Conservation (phyloP, 2,329 filamentous ascomycete species). For the Elsinoe australis region DNA sequence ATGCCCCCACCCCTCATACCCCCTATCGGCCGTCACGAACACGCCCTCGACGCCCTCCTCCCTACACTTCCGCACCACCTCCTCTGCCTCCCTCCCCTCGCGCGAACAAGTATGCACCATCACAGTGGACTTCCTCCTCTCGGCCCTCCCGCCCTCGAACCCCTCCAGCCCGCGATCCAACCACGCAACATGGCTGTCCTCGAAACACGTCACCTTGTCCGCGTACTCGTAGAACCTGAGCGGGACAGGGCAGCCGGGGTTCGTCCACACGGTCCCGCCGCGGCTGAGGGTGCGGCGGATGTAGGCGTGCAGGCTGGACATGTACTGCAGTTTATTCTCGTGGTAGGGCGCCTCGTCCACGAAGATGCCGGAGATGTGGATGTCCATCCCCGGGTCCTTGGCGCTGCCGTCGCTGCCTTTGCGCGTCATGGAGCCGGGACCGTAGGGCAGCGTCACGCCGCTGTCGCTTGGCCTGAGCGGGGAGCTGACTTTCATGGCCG, state of each 20-base stretch:
- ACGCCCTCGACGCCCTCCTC: conserved; percentile 14
- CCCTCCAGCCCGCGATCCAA: conserved; percentile 18
- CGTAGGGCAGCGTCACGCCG: conserved; percentile 5
- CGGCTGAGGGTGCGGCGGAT: conserved; percentile 17
- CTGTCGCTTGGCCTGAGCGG: conserved; percentile 1
- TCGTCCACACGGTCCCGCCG: conserved; percentile 23
- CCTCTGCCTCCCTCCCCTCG: not conserved
- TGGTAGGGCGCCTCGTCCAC: conserved; percentile 27
- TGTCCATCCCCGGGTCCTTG: conserved; percentile 19
- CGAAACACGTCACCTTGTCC: conserved; percentile 25
- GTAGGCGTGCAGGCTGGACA: conserved; percentile 20
- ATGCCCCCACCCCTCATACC: conserved; percentile 16
- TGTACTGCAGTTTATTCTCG: conserved; percentile 20
- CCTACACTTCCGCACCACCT: conserved; percentile 11
- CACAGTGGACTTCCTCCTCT: conserved; percentile 20
- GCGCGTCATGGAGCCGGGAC: no score
- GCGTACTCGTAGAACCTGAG: conserved; percentile 21
- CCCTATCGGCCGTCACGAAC: conserved; percentile 14
- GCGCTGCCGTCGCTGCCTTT: no score
- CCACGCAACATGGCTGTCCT: conserved; percentile 19
- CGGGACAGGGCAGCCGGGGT: conserved; percentile 22
- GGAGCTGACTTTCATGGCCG: conserved; percentile 1
- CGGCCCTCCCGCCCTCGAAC: conserved; percentile 14
- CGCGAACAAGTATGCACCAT: conserved; percentile 21
- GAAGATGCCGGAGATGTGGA: conserved; percentile 27